Base-by-base conservation (phyloP, 305 asterid genomes). In the Fraxinus nigra region DNA sequence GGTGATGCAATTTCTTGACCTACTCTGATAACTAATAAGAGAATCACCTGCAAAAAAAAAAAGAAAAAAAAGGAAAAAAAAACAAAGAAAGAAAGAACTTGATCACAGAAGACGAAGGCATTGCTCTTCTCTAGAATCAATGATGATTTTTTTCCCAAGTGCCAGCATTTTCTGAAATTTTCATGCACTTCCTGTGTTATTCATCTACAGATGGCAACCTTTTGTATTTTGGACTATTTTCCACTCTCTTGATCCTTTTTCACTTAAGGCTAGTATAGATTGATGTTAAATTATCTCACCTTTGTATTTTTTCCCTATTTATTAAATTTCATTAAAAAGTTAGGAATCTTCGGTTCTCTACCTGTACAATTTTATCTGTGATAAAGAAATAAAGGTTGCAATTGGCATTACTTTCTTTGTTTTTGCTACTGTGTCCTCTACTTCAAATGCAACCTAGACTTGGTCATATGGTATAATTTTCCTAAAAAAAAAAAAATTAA, bases 211-310 rank as follows among this genome's bases (percentile, higher is more conserved):
- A 28, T 13, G 35, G 37, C 18, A 67, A 63, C 6, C 35, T 33
- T 33, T 67, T 11, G 10, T 67, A 59, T 59, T 20, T 59, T 59
- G 30, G 69, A 59, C 69, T 18, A 59, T 20, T n/a, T 16, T 4
- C 22, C 24, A 0, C 63, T 51, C 63, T 22, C 72, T 61, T 7
- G 30, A 59, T 59, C 3, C 11, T 63, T 63, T 24, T 63, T 63
- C 7, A 65, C 18, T 4, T 4, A 26, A 26, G 38, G 59, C 54
- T 22, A 38, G 35, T 20, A 73, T 26, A 40, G 67, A 46, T 63
- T 48, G 67, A 61, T 79, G 82, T 77, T n/a, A 76, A 61, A 67
- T 34, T 51, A 30, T 80, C 70, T 51, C 81, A 76, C 78, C 20
- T 48, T 35, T 81, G 48, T 65, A 63, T 26, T 65, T 3, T 3